Base-by-base conservation (phyloP, 1,284 basidiomycete species). In the Chalciporus sp. region DNA sequence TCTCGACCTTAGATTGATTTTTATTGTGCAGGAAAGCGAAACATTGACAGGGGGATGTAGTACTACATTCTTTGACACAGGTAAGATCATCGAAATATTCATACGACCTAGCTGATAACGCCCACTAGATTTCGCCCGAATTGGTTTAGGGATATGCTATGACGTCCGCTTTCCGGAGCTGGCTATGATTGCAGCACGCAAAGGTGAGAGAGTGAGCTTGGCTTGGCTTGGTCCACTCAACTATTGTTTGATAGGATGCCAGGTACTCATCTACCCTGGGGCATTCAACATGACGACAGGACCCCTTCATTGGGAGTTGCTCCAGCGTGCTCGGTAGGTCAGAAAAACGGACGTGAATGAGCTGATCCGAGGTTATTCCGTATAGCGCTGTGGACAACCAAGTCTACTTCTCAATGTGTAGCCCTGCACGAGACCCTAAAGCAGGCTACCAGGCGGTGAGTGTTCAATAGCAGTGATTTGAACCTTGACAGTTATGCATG, bases 131-230 rank as follows among this genome's bases (percentile, higher is more conserved):
- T 93, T 94, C 66, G 95, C 94, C 10, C 86, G 92, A 41, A 86
- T 97, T 58, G 95, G 94, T 5, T 77, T 97, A 11, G 95, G 91
- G 0, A 94, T 97, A 58, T 97, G 94, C 72, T 95, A 94, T 63
- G 93, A 95, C 63, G 78, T 94, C 28, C 88, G 97, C 44, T 99
- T 99, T 79, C 95, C 96, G 1, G 97, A 99, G 72, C 80, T 96
- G 63, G 89, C 95, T 6, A 92, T 92, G 86, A 90, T 95, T 57
- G 86, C 92, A 47, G 94, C 95, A 29, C 84, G 97, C 49, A 77
- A 87, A 81, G 94, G 92, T 87, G 43, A 39, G 74, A 57, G 5
- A 9, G 45, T 20, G 42, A 27, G 40, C 29, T 31, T 14, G 42
- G 6, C 17, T 19, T 6, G 29, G 37, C 19, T 42, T n/a, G 11